Evolutionary conservation across 352 stramenopile genomes (phyloP), one percentile per base, ranked within the genome.

Genomic region (Phytophthora citricola): DNA sequence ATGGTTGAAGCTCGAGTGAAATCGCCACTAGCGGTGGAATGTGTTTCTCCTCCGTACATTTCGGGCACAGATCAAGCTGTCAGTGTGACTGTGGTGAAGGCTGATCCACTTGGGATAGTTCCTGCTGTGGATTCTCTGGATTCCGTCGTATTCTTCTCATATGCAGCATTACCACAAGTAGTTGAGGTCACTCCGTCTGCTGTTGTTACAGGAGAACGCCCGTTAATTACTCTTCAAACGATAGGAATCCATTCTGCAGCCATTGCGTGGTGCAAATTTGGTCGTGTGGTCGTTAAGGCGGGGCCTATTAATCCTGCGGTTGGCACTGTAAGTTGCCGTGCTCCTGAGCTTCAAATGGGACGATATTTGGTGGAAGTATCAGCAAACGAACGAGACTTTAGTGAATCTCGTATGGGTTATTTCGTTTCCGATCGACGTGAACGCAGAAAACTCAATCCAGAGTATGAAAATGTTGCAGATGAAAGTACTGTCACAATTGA

Each of bases 361-460:
- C 44, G 39, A 12, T 69, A 74, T 31, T 52, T 61, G 22, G 44
- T 86, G 6, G 75, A 79, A 40, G 51, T 89, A 0, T 85, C 77
- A 3, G 69, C 60, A 5, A 89, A 89, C 44, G 52, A 69, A 29
- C 53, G 59, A 6, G 79, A 89, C 41, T 89, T 86, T 36, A 85
- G 75, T 31, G 63, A 79, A 0, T 78, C 74, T 11, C 47, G 24
- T 0, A 5, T 72, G 22, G 41, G 32, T 26, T 76, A 74, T 44
- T 65, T 17, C 9, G 44, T 84, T n/a, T 26, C 38, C 3, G 2
- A 17, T 5, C 29, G 40, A 24, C 36, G 38, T 27, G 24, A 40
- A 7, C 26, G 22, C 10, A 48, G n/a, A 14, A 29, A 14, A 22
- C 24, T 49, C 24, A 58, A 40, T n/a, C 51, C 51, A 22, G 47